Conservation (phyloP, 1,139 yeast species). For the Chernovozyma sophiae-reginae region DNA sequence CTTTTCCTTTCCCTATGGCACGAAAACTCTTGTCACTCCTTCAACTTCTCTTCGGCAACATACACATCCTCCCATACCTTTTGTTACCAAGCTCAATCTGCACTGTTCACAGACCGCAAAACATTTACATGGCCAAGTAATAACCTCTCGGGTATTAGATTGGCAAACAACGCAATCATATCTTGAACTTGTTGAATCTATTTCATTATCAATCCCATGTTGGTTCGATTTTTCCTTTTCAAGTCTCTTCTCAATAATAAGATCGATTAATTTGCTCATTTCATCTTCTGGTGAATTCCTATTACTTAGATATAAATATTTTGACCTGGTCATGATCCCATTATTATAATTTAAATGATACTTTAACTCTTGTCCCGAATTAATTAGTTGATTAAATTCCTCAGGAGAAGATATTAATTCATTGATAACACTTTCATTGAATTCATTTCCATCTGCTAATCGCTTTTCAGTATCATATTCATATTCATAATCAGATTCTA, state of each 20-base stretch:
- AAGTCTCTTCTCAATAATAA: slow-evolving; percentile 17
- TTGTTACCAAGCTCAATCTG: slow-evolving; percentile 66
- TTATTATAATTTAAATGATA: slow-evolving; percentile 7
- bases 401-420: slow-evolving; percentile 28
- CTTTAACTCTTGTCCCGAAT: slow-evolving; percentile 12
- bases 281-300: slow-evolving; percentile 19
- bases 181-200: slow-evolving; percentile 6
- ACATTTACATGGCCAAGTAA: slow-evolving; percentile 92
- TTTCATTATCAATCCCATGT: neutral
- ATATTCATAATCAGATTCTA: slow-evolving; percentile 18
- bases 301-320: slow-evolving; percentile 19
- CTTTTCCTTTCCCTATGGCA: slow-evolving; percentile 44
- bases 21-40: slow-evolving; percentile 46
- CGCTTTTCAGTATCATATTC: slow-evolving; percentile 6
- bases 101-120: slow-evolving; percentile 85
- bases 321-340: slow-evolving; percentile 41
- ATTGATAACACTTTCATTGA: slow-evolving; percentile 8
- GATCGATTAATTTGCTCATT: slow-evolving; percentile 19
- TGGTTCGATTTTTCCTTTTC: neutral
- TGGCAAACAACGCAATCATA: slow-evolving; percentile 80
- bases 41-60: slow-evolving; percentile 78
- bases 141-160: slow-evolving; percentile 64
- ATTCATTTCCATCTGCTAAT: slow-evolving; percentile 6
- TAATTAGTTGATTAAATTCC: slow-evolving; percentile 27
- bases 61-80: slow-evolving; percentile 77